Percentiles rank a stretch among this genome's conserved stretches.
phyloP scores from a whole-genome alignment of 257 asterid genomes.

The Salvia rosmarinus region DNA sequence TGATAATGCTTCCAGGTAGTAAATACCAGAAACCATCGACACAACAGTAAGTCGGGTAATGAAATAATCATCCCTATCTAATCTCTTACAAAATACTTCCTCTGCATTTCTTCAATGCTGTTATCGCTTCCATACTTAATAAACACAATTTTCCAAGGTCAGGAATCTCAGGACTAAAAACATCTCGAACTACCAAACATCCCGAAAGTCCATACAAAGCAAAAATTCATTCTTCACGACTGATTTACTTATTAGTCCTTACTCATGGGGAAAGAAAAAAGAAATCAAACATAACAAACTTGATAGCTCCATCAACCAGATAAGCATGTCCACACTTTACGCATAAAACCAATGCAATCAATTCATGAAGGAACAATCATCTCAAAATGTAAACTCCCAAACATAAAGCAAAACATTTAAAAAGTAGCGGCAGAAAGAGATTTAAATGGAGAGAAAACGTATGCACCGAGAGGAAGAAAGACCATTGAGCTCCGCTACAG shows the following conservation, averaged over 20 bases:
- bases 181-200: too few species aligned
- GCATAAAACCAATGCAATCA: too few species aligned
- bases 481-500: conserved; percentile 67
- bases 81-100: not conserved
- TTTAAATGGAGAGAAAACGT: not conserved
- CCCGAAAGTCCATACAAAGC: not conserved
- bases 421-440: not conserved
- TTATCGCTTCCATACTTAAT: not conserved
- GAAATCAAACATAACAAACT: not conserved
- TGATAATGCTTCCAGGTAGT: not conserved
- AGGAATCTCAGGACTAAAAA: not conserved
- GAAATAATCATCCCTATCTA: not conserved
- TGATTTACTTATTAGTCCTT: too few species aligned
- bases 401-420: too few species aligned
- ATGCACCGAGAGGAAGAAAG: conserved; percentile 60
- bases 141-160: not conserved
- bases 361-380: too few species aligned
- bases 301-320: not conserved
- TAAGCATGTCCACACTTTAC: not conserved
- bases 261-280: not conserved
- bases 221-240: too few species aligned
- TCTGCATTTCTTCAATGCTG: not conserved
- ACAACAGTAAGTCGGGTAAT: not conserved
- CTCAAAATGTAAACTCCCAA: too few species aligned
- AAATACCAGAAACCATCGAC: not conserved